Base-by-base conservation (phyloP, 768 basidiomycete species). In the Agrocybe chaxingu region DNA sequence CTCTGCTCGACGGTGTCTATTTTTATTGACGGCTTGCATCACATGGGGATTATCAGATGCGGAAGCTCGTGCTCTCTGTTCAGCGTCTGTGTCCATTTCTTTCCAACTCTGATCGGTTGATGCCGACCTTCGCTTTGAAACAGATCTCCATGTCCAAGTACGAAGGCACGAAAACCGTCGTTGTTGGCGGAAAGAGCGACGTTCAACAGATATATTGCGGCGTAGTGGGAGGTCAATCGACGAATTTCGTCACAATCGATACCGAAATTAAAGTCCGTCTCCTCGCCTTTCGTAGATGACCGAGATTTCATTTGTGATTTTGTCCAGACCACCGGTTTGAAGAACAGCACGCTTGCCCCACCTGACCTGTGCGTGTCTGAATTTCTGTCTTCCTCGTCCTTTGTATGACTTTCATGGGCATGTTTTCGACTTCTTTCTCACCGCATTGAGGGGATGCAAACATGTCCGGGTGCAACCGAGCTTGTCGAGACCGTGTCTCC, bases 201-300 rank as follows among this genome's bases (percentile, higher is more conserved):
- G 24, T 73, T 3, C 58, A 60, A 39, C 80, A 82, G 55, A 69
- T 80, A 57, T 82, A 80, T 57, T 80, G 77, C 55, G 81, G 81
- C 16, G 75, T 71, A 37, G 79, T 82, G 43, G 81, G 79, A 16
- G 81, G 81, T 0, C 77, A 84, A 61, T 79, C 77, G 24, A 24
- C 24, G 24, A 24, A 24, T 5, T 24, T 24, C 24, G 24, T 24
- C 5, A 24, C 24, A 5, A 24, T 24, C 24, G 24, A 24, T 24
- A 24, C 24, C 24, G 24, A 24, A 24, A 24, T 24, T 24, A 24
- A 24, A 24, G 24, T 24, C 24, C 3, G 24, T 24, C 24, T 5
- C 5, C 24, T 24, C 24, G 5, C 24, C 24, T 24, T 24, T 16
- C 16, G 16, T 16, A 16, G 16, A 16, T 16, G 5, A 24, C 24